Evolutionary conservation across 345 rosid species (phyloP).

Genomic region (Hypericum perforatum): DNA sequence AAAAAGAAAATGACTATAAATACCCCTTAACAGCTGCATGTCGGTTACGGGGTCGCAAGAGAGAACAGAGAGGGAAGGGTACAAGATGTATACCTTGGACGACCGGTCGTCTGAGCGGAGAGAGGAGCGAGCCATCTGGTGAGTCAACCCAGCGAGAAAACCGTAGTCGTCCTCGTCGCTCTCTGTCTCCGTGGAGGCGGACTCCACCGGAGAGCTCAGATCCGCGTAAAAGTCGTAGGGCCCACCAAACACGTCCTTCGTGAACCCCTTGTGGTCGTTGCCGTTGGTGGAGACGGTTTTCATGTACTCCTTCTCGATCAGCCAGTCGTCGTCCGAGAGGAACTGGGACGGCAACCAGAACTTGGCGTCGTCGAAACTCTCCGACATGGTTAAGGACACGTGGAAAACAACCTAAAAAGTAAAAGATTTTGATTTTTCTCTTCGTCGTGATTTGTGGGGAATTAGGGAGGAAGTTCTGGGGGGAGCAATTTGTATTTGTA

Average conservation of each 20-base stretch:
- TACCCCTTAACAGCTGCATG: too few relatives aligned
- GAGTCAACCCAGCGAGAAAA: slow-evolving; percentile 31
- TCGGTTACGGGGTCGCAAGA: too few relatives aligned
- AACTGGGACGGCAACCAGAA: slow-evolving; percentile 71
- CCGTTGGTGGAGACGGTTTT: not conserved
- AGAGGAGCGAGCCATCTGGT: slow-evolving; percentile 34
- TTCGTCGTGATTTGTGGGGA: too few relatives aligned
- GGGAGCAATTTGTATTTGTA: slow-evolving; percentile 26
- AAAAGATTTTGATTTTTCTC: too few relatives aligned
- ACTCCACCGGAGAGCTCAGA: slow-evolving; percentile 52
- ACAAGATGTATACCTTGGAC: not conserved
- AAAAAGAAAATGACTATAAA: not conserved
- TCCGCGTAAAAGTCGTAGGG: too few relatives aligned
- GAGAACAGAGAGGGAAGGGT: too few relatives aligned
- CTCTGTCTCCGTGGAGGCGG: slow-evolving; percentile 32
- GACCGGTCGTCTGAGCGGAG: slow-evolving; percentile 17
- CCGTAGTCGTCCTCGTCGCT: slow-evolving; percentile 53
- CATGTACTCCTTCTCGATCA: slow-evolving; percentile 16
- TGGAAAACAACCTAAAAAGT: too few relatives aligned
- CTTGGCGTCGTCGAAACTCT: slow-evolving; percentile 50
- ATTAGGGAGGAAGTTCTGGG: too few relatives aligned
- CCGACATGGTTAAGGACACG: slow-evolving; percentile 32
- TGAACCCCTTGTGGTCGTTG: not conserved
- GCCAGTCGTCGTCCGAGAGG: slow-evolving; percentile 50
- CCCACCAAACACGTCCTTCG: slow-evolving; percentile 7